Conservation (phyloP, 371 early-diverging fungal species). For the Blyttiomyces sp. region DNA sequence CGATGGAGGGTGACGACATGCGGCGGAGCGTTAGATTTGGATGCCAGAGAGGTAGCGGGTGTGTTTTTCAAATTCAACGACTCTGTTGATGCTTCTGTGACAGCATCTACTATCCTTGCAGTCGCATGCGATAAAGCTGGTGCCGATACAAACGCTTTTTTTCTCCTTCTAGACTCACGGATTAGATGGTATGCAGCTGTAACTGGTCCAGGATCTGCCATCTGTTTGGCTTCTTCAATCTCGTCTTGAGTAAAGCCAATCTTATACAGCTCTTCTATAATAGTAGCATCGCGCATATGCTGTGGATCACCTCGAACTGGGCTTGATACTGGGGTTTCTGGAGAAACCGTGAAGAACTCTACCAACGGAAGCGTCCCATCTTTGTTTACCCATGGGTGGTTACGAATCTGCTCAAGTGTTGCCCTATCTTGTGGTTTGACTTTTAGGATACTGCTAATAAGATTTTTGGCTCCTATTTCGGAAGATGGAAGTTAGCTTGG, state of each 20-base stretch:
- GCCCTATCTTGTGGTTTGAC: slow-evolving; percentile 22
- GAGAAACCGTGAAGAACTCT: slow-evolving; percentile 11
- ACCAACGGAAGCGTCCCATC: slow-evolving; percentile 13
- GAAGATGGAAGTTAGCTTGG: background rate
- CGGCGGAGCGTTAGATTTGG: no score
- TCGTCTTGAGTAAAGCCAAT: slow-evolving; percentile 16
- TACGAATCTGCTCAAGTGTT: slow-evolving; percentile 16
- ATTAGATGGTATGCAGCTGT: slow-evolving; percentile 22
- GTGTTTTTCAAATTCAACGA: no score
- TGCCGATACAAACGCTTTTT: no score
- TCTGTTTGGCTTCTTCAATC: slow-evolving; percentile 10
- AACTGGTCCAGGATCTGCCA: slow-evolving; percentile 19
- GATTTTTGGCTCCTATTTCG: slow-evolving; percentile 25
- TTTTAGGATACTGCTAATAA: slow-evolving; percentile 26
- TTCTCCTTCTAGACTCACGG: slow-evolving; percentile 1
- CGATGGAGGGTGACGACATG: no score
- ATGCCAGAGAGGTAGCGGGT: no score
- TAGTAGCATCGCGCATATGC: background rate
- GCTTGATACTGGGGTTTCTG: background rate
- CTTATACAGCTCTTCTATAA: slow-evolving; percentile 2
- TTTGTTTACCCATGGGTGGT: slow-evolving; percentile 30
- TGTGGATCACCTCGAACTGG: slow-evolving; percentile 5
- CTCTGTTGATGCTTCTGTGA: no score
- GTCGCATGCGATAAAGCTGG: no score
- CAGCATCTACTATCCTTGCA: no score